These are phyloP conservation scores for Leccinum subfulvum DNA, from an alignment of 1,284 basidiomycete genomes.

Conservation along the genomic window DNA sequence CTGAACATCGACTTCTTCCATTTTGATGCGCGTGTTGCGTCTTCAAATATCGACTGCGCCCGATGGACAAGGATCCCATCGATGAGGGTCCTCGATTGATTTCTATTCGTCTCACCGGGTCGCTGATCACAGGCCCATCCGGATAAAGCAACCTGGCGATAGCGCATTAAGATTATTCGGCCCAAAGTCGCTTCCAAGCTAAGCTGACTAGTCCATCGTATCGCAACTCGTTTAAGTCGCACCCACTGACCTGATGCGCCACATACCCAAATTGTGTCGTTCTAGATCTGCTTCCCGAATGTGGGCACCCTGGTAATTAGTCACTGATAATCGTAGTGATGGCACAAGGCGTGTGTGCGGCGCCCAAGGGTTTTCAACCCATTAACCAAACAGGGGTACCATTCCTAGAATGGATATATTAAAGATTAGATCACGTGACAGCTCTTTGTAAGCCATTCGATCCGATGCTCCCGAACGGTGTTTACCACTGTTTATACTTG, in stretches of 20 bases:
- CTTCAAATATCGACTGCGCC: constrained; percentile 33
- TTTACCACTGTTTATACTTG: background rate
- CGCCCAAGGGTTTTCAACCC: constrained; percentile 3
- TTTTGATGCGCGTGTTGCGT: constrained; percentile 37
- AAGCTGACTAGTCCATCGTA: background rate
- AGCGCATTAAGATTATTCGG: background rate
- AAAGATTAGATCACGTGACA: background rate
- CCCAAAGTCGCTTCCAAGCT: constrained; percentile 12
- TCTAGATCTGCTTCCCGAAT: constrained; percentile 6
- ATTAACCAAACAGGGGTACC: constrained; percentile 14
- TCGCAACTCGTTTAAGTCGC: constrained; percentile 7
- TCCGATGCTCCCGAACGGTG: background rate
- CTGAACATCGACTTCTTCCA: constrained; percentile 33
- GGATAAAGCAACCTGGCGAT: constrained; percentile 11
- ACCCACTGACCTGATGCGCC: constrained; percentile 16
- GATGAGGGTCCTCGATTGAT: constrained; percentile 20
- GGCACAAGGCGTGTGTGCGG: constrained; percentile 8
- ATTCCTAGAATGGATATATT: background rate
- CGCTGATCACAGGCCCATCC: constrained; percentile 6
- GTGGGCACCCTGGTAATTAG: constrained; percentile 1
- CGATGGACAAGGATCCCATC: constrained; percentile 27
- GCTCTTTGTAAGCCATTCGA: background rate
- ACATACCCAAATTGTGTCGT: constrained; percentile 4
- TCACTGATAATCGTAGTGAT: constrained; percentile 15
- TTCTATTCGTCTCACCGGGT: constrained; percentile 2